Percentiles rank a stretch among this genome's conserved stretches.
Evolutionary conservation across 225 moss, liverwort and hornwort genomes (phyloP).

Genomic region (Pseudisothecium myosuroides): DNA sequence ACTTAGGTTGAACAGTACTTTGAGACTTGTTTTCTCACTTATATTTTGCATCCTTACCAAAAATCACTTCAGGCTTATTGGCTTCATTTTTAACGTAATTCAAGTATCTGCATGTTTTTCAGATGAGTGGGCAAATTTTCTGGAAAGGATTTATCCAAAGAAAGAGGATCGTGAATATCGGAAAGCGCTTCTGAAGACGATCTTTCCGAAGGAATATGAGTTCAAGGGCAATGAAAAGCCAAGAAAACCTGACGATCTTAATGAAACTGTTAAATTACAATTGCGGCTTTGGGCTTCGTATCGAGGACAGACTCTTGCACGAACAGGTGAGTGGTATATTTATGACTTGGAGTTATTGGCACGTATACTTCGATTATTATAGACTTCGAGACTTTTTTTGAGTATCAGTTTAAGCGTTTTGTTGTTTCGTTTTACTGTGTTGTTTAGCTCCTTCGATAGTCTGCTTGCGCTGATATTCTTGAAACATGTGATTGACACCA

Average conservation of each 20-base stretch:
- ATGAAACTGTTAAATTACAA: constrained; percentile 1
- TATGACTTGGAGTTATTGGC: background rate
- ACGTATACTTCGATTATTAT: background rate
- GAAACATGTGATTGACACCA: background rate
- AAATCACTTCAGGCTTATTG: background rate
- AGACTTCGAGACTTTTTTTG: background rate
- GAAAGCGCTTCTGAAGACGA: constrained; percentile 19
- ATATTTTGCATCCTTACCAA: background rate
- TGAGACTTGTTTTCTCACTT: background rate
- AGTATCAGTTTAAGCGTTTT: background rate
- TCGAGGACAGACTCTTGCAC: constrained; percentile 64
- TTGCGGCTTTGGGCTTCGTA: constrained; percentile 70
- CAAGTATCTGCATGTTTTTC: background rate
- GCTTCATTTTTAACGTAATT: background rate
- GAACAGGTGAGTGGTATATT: constrained; percentile 32
- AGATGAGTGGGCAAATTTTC: constrained; percentile 61
- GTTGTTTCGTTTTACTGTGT: background rate
- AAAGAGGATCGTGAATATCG: constrained; percentile 23
- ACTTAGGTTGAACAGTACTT: background rate
- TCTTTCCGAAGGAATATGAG: constrained; percentile 18
- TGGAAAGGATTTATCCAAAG: constrained; percentile 36
- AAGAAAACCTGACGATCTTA: constrained; percentile 17
- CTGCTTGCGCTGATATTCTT: background rate
- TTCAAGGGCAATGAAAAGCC: background rate
- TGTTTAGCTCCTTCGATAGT: background rate